Evolutionary conservation across 352 stramenopile genomes (phyloP).

Genomic region (Phytopythium litorale): DNA sequence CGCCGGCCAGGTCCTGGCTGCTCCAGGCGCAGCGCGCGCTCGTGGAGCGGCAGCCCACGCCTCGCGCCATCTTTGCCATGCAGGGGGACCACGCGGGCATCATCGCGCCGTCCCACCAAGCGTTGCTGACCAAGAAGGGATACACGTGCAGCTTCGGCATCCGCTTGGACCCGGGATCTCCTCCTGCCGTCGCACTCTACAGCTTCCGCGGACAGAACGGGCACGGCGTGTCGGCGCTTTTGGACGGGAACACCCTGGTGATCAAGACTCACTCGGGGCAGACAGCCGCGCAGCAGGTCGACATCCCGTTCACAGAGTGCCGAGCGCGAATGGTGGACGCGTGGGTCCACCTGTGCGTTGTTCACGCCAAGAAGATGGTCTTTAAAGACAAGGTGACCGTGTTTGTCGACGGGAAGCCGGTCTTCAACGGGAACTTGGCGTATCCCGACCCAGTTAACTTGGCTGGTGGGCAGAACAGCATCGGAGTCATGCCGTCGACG

Average conservation of each 20-base stretch:
- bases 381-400: conserved; percentile 86
- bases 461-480: conserved; percentile 64
- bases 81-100: conserved; percentile 57
- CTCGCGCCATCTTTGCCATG: conserved; percentile 73
- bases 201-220: conserved; percentile 75
- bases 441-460: conserved; percentile 74
- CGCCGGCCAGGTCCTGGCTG: conserved; percentile 38
- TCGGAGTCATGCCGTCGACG: conserved; percentile 53
- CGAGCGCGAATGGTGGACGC: conserved; percentile 42
- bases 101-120: conserved; percentile 48
- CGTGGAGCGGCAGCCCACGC: conserved; percentile 45
- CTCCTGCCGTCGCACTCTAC: conserved; percentile 45
- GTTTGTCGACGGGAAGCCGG: conserved; percentile 52
- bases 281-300: conserved; percentile 38
- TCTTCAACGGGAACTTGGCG: conserved; percentile 59
- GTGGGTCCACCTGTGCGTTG: conserved; percentile 76
- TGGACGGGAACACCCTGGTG: conserved; percentile 54
- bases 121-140: conserved; percentile 69
- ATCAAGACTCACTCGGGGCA: conserved; percentile 47
- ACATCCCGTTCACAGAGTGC: conserved; percentile 51
- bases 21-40: conserved; percentile 59
- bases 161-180: conserved; percentile 26
- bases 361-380: conserved; percentile 86
- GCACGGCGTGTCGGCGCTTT: conserved; percentile 58
- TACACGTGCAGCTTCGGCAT: conserved; percentile 74